phyloP scores from a whole-genome alignment of 2,329 filamentous ascomycete species.

The Sporothrix brunneoviolacea region DNA sequence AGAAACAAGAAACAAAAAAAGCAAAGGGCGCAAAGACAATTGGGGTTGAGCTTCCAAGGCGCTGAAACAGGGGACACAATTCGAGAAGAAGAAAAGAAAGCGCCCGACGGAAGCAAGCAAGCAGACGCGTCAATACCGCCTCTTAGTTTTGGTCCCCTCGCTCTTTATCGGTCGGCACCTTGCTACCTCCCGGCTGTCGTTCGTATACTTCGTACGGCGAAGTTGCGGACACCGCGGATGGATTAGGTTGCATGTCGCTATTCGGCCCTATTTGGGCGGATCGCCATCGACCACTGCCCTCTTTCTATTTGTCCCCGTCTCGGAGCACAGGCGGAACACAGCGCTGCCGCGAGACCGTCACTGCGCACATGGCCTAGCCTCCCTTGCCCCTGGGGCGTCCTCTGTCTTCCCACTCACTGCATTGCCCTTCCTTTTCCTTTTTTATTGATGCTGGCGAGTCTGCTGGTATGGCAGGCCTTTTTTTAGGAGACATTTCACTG shows the following conservation, averaged over 20 bases:
- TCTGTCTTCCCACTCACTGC: neutral
- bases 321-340: neutral
- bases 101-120: no score
- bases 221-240: constrained; percentile 13
- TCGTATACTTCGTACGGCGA: neutral
- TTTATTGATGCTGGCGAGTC: no score
- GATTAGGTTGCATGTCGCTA: constrained; percentile 19
- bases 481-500: constrained; percentile 8
- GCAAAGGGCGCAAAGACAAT: neutral
- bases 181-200: neutral
- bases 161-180: no score
- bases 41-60: no score
- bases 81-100: neutral
- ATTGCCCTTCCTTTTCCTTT: neutral
- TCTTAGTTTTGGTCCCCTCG: neutral
- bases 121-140: no score
- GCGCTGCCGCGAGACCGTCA: neutral
- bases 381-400: no score
- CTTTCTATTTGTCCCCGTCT: constrained; percentile 12
- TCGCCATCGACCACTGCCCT: constrained; percentile 9
- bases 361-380: no score
- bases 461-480: no score
- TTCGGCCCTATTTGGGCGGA: constrained; percentile 21
- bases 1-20: neutral
- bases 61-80: neutral